phyloP scores from a whole-genome alignment of 768 basidiomycete genomes.

The Paxillus ammoniavirescens region DNA sequence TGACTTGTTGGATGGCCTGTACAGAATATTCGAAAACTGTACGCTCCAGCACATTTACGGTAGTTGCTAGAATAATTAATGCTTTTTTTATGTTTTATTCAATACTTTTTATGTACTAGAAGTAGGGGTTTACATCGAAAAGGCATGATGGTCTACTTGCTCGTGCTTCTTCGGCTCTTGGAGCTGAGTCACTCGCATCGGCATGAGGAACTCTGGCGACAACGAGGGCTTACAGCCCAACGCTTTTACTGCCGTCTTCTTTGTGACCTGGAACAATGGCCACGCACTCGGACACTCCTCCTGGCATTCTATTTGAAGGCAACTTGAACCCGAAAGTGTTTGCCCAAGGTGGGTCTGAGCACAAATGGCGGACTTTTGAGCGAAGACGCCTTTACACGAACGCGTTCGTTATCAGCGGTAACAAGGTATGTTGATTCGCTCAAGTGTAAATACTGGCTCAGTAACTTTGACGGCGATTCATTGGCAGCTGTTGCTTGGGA shows the following conservation, averaged over 20 bases:
- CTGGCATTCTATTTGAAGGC: constrained; percentile 39
- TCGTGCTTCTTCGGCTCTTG: too few relatives aligned
- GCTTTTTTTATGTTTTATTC: not conserved
- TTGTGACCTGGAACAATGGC: constrained; percentile 9
- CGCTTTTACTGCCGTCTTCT: not conserved
- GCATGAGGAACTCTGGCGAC: not conserved
- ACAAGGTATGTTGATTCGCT: constrained; percentile 36
- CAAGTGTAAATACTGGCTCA: not conserved
- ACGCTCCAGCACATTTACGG: not conserved
- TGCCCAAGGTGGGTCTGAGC: constrained; percentile 38
- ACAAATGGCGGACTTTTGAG: constrained; percentile 47
- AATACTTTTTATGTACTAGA: not conserved
- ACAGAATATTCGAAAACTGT: not conserved
- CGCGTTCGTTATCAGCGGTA: constrained; percentile 58
- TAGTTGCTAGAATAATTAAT: not conserved
- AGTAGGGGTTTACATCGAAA: too few relatives aligned
- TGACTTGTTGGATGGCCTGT: not conserved
- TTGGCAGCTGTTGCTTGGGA: constrained; percentile 70
- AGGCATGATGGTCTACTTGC: not conserved
- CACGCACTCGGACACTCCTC: constrained; percentile 31
- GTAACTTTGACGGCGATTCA: constrained; percentile 27
- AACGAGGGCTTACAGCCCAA: not conserved
- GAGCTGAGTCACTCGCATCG: too few relatives aligned
- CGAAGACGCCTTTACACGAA: constrained; percentile 60
- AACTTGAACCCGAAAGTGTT: constrained; percentile 24